Evolutionary conservation across 2,329 filamentous ascomycete species (phyloP), one percentile per base, ranked within the genome.

Genomic region (Clarireedia hainanense): DNA sequence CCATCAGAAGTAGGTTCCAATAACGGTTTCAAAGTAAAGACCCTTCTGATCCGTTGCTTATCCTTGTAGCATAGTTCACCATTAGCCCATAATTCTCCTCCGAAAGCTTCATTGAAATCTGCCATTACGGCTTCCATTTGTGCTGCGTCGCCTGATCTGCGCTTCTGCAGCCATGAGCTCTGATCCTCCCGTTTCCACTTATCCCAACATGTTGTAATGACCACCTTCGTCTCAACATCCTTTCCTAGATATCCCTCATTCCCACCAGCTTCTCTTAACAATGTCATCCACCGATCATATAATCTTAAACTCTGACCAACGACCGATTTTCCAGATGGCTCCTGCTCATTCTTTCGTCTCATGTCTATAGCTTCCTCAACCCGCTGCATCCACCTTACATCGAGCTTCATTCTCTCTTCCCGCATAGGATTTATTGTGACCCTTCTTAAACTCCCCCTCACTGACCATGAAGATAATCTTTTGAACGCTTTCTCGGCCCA

Each of bases 31-130:
- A 55, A 5, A 15, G 30, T 15, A 23, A 55, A 55, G n/a, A 50
- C 52, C 14, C 17, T 55, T 37, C 20, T 17, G 20, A 52, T 20
- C 9, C 30, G 26, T 27, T 39, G 20, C 5, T 20, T 5, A 9
- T 40, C 49, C 42, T 47, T 34, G 27, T 52, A 56, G 36, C 55
- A 47, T 34, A 57, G 49, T 2, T n/a, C 17, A 1, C 56, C 58
- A 50, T 60, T 52, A 34, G 50, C 47, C 58, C 51, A 60, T 27
- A 60, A 24, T 26, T 56, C 48, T 2, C 56, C 52, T 6, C 51
- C 56, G 27, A 58, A 58, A 2, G 39, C 45, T 6, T 50, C 17
- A 17, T 51, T 26, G 1, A 57, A 24, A 52, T 52, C 57, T 37
- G 17, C n/a, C 46, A 57, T 34, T 12, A 52, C 45, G 14, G 34